Evolutionary conservation across 345 rosid genomes (phyloP).

Genomic region (Populus simonii): DNA sequence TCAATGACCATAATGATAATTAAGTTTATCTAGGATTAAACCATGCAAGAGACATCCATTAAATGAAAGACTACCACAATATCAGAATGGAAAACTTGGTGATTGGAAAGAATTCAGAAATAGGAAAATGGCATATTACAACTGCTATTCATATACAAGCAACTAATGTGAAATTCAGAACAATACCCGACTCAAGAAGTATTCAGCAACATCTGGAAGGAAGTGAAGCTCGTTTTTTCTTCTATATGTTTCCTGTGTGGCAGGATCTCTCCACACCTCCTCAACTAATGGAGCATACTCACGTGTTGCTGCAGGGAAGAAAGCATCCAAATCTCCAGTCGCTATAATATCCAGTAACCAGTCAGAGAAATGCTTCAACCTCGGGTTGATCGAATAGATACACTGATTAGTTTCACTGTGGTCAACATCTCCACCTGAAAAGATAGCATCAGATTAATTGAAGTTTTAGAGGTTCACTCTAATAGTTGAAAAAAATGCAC

Average conservation of each 20-base stretch:
- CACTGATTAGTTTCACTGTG: slow-evolving; percentile 42
- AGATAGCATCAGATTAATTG: background rate
- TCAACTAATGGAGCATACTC: slow-evolving; percentile 98
- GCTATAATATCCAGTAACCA: slow-evolving; percentile 98
- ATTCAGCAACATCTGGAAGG: slow-evolving; percentile 92
- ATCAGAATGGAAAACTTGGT: background rate
- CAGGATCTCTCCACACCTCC: slow-evolving; percentile 97
- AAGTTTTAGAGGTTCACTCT: background rate
- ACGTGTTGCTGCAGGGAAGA: slow-evolving; percentile 99
- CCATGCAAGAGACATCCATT: background rate
- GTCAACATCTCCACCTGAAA: slow-evolving; percentile 52
- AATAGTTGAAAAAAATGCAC: background rate
- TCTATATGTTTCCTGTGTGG: slow-evolving; percentile 80
- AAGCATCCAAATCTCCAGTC: slow-evolving; percentile 93
- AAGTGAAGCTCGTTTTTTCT: slow-evolving; percentile 93
- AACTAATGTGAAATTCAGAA: background rate
- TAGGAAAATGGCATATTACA: background rate
- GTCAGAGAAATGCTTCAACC: slow-evolving; percentile 96
- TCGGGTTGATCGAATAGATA: slow-evolving; percentile 75
- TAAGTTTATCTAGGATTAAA: background rate
- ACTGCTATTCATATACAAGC: background rate
- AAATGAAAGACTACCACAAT: background rate
- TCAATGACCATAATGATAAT: slow-evolving; percentile 9
- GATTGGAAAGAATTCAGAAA: background rate
- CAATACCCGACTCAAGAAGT: slow-evolving; percentile 86